Evolutionary conservation across 2,329 filamentous ascomycete species (phyloP), one percentile per base, ranked within the genome.

Genomic region (Fusarium protoensiforme): DNA sequence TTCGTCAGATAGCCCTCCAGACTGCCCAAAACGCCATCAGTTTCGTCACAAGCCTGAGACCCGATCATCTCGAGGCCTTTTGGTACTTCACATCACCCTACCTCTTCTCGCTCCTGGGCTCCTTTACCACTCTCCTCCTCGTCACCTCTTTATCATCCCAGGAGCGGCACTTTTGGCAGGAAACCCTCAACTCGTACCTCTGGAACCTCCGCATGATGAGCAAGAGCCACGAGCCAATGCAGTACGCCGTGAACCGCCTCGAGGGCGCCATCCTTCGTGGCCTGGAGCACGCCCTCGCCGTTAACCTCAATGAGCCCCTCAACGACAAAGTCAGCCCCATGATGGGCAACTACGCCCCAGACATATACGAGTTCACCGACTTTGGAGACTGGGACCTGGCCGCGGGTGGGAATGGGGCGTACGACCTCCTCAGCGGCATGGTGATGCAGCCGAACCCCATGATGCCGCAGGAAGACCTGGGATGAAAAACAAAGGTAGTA

Each of bases 51-150:
- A 75, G 61, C 22, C 43, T 80, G 38, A 77, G 78, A 11, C 81
- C 82, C 2, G 82, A 84, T 51, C 83, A 84, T 43, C 76, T 84
- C 11, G 81, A 83, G 39, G 81, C 81, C 18, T 84, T 84, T 39
- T 84, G 83, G 83, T 83, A 84, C 69, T 79, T 79, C 58, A 79
- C 78, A 10, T 83, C 82, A 4, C 80, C 81, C 11, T 83, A 83
- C 66, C 81, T 83, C 64, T 84, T 83, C 68, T 81, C 82, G 4
- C 75, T 84, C 11, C 78, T 84, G 8, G 81, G 80, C 11, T 81
- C 81, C n/a, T 84, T 84, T 61, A 81, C 80, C 5, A 83, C 82
- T 1, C 72, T 84, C 10, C 77, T 84, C 24, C 79, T 81, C 18
- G 79, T 81, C 51, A 81, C 80, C 2, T 80, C 80, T 4, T 64